phyloP scores from a whole-genome alignment of 805 yeast species.

The Starmerella vitae region DNA sequence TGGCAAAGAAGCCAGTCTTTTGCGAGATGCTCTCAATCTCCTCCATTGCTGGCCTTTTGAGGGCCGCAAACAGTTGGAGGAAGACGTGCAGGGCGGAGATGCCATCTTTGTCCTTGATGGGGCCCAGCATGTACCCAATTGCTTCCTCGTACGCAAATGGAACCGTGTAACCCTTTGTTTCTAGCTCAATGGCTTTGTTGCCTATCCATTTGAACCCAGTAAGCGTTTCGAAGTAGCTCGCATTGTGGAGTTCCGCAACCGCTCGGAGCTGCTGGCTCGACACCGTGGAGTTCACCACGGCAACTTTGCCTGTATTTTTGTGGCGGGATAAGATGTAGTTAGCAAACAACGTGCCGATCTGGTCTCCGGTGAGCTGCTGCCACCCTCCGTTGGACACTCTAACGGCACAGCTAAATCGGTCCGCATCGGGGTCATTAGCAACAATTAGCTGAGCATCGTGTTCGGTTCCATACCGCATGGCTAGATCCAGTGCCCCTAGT shows the following conservation, averaged over 20 bases:
- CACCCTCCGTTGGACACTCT: constrained; percentile 37
- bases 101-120: constrained; percentile 84
- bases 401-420: constrained; percentile 73
- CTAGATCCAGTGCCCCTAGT: constrained; percentile 70
- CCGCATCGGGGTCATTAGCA: constrained; percentile 97
- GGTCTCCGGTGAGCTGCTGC: constrained; percentile 82
- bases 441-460: constrained; percentile 43
- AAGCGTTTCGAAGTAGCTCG: constrained; percentile 62
- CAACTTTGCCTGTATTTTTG: constrained; percentile 23
- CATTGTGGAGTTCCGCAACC: constrained; percentile 51
- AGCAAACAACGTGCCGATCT: constrained; percentile 77
- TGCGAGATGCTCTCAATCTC: constrained; percentile 45
- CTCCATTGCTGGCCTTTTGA: constrained; percentile 36
- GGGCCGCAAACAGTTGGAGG: constrained; percentile 48
- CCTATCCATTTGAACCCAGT: constrained; percentile 99
- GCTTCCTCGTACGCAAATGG: constrained; percentile 95
- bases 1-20: constrained; percentile 68
- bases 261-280: constrained; percentile 68
- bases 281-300: constrained; percentile 76
- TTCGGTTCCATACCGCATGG: constrained; percentile 47
- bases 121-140: constrained; percentile 75
- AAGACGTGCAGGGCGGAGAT: constrained; percentile 66
- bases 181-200: constrained; percentile 64
- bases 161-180: constrained; percentile 46
- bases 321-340: constrained; percentile 33